phyloP scores from a whole-genome alignment of 2,329 filamentous ascomycete species.

The Fusarium sp. region DNA sequence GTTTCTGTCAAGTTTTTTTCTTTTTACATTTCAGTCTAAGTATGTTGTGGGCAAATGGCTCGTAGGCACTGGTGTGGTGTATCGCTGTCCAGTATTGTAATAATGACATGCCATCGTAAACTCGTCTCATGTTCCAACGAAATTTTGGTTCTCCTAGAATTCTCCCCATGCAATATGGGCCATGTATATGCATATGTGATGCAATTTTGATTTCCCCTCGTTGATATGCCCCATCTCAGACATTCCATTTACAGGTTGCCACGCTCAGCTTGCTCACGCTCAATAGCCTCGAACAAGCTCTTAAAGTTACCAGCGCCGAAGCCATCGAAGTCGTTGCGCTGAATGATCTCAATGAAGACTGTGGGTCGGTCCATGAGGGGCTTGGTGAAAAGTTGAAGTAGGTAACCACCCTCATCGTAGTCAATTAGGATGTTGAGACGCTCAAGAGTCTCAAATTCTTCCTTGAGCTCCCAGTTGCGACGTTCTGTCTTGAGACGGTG shows the following conservation, averaged over 20 bases:
- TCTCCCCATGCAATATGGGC: neutral
- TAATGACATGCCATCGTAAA: slow-evolving; percentile 14
- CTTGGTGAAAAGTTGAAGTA: slow-evolving; percentile 81
- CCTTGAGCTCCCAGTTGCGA: slow-evolving; percentile 71
- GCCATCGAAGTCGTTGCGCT: slow-evolving; percentile 87
- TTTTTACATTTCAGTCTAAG: slow-evolving; percentile 9
- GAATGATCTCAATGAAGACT: slow-evolving; percentile 96
- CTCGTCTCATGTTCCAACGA: slow-evolving; percentile 5
- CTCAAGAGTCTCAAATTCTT: slow-evolving; percentile 82
- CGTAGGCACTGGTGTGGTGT: slow-evolving; percentile 4
- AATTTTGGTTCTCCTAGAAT: slow-evolving; percentile 9
- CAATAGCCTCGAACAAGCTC: slow-evolving; percentile 93
- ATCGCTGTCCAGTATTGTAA: slow-evolving; percentile 15
- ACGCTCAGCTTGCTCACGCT: slow-evolving; percentile 86
- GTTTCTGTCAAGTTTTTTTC: slow-evolving; percentile 1
- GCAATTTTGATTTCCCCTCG: neutral
- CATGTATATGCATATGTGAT: neutral
- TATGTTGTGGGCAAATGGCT: neutral
- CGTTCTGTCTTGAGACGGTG: slow-evolving; percentile 73
- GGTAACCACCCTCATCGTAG: slow-evolving; percentile 91
- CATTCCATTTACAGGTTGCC: slow-evolving; percentile 74
- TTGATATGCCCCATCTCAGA: neutral
- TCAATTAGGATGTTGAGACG: slow-evolving; percentile 89
- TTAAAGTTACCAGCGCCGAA: slow-evolving; percentile 98
- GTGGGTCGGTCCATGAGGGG: slow-evolving; percentile 94